A percentile compares a stretch with the other conserved stretches of the same genome.
These are phyloP conservation scores for Schoenoplectus tabernaemontani DNA, from an alignment of 202 grass and related monocot species.

Conservation along the genomic window DNA sequence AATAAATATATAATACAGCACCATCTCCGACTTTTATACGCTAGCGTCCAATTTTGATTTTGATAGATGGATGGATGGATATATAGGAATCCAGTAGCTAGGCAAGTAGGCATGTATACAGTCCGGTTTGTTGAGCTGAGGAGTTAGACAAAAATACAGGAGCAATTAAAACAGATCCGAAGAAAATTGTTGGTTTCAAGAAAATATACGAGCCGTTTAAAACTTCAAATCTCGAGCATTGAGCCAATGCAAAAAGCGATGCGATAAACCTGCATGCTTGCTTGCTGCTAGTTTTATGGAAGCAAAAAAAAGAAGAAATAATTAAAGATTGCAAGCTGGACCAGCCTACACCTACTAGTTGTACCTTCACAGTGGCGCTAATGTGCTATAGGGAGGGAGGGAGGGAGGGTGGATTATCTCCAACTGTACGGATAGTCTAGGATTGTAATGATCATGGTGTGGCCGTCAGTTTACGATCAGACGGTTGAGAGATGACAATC, in stretches of 20 bases:
- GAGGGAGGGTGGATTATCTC: neutral
- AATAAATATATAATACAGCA: too few species aligned
- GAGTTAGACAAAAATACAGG: constrained; percentile 2
- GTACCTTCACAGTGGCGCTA: neutral
- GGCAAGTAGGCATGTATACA: neutral
- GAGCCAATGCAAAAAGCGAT: neutral
- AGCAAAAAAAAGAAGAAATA: neutral
- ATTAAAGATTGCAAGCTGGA: constrained; percentile 6
- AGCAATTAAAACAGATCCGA: constrained; percentile 5
- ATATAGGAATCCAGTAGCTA: neutral
- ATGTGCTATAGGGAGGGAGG: neutral
- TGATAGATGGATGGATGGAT: too few species aligned
- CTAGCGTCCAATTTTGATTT: too few species aligned
- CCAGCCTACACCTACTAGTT: neutral
- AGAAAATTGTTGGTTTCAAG: constrained; percentile 14
- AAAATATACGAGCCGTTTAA: neutral
- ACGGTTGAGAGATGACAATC: too few species aligned
- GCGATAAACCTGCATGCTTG: neutral
- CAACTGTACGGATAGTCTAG: too few species aligned
- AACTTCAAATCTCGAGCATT: constrained; percentile 11
- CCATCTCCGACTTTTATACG: too few species aligned
- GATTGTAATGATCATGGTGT: neutral
- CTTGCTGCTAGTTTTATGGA: neutral
- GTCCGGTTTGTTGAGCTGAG: neutral
- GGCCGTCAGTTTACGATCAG: neutral